Evolutionary conservation across 208 protist species (phyloP), one percentile per base, ranked within the genome.

Genomic region (Trypanosoma congolense): DNA sequence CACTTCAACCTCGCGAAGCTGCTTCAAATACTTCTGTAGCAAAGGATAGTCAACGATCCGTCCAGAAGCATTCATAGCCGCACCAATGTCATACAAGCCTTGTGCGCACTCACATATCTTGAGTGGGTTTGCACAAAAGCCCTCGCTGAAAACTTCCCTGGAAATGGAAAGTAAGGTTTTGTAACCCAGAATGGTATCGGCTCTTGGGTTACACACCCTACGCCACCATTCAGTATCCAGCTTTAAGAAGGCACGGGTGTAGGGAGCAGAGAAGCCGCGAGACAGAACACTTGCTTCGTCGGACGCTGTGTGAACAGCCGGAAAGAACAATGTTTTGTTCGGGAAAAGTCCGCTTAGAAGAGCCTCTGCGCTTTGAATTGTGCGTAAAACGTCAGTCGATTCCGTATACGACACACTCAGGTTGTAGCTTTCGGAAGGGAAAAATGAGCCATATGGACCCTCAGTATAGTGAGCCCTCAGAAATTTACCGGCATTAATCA

Each of bases 21-120:
- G 42, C 10, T 70, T 45, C 24, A 80, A 40, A 41, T 81, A 51
- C 40, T 45, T 16, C 10, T 54, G 3, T 30, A 83, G 62, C 30
- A 61, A 25, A 24, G 68, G 62, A 24, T 47, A 53, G 1, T 44
- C 28, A 4, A 1, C 42, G 21, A 56, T 50, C 12, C 56, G 48
- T 30, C 45, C 49, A 68, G 38, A 54, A 40, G 54, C 42, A 36
- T 68, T 28, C 61, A 82, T 74, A 21, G 75, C 62, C n/a, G 57
- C 62, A 3, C 60, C 82, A 48, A 90, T 75, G 52, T 85, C 77
- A 52, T 64, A 81, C 57, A 90, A 53, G 29, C 36, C 44, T 43
- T 63, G 52, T 10, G 63, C 78, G 40, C 82, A 90, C 8, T 52
- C 30, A 25, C 71, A 73, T 40, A 70, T 70, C 9, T 61, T 65